Percentiles rank a stretch among this genome's conserved stretches.
Conservation (phyloP, 805 yeast species). For the Schwanniomyces yamadae region DNA sequence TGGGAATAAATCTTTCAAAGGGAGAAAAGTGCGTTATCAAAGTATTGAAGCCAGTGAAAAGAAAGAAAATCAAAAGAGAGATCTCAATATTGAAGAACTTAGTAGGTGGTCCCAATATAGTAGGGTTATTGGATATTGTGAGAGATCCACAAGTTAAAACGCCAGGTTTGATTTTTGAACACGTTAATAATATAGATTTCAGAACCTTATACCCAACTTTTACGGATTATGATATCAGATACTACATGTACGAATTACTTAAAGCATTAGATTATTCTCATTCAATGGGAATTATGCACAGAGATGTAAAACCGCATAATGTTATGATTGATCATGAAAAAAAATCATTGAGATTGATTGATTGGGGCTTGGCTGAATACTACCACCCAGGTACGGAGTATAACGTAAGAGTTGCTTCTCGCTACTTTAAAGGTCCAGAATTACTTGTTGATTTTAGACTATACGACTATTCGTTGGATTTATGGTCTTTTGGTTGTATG, state of each 20-base stretch:
- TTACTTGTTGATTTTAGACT: conserved; percentile 75
- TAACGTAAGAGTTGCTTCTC: conserved; percentile 87
- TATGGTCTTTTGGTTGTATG: conserved; percentile 93
- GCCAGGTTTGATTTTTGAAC: conserved; percentile 86
- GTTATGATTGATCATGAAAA: conserved; percentile 83
- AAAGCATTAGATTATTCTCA: conserved; percentile 85
- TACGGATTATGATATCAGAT: conserved; percentile 70
- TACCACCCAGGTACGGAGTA: conserved; percentile 88
- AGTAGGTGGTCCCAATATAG: conserved; percentile 79
- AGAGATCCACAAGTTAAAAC: conserved; percentile 82
- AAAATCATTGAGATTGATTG: conserved; percentile 69
- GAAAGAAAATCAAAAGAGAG: conserved; percentile 90
- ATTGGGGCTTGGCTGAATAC: conserved; percentile 95
- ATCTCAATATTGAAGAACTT: conserved; percentile 83
- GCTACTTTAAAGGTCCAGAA: conserved; percentile 93
- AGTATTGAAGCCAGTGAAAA: conserved; percentile 88
- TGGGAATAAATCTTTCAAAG: conserved; percentile 67
- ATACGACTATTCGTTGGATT: conserved; percentile 84
- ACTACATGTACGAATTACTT: conserved; percentile 78
- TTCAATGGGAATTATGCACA: conserved; percentile 91
- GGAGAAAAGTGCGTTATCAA: conserved; percentile 77
- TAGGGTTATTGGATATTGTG: conserved; percentile 76
- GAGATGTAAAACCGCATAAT: conserved; percentile 93
- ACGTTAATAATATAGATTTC: conserved; percentile 81
- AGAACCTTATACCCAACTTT: conserved; percentile 82